Evolutionary conservation across 306 rosid genomes (phyloP).

Genomic region (Vachellia collinsii): DNA sequence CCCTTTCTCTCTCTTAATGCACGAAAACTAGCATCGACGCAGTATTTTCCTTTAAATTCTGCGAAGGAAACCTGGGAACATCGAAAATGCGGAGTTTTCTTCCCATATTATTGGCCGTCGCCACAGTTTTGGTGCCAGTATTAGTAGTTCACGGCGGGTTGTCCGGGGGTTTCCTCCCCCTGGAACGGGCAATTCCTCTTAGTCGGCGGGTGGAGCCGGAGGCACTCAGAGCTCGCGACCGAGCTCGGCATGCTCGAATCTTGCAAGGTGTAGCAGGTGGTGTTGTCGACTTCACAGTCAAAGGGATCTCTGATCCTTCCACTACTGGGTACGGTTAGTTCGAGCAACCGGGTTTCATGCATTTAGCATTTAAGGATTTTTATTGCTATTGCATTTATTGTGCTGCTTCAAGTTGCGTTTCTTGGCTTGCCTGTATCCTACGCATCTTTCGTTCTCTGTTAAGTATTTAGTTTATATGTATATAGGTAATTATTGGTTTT

Average conservation of each 20-base stretch:
- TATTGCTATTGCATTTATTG: constrained; percentile 29
- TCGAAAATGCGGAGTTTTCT: constrained; percentile 53
- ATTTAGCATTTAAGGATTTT: neutral
- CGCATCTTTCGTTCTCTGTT: neutral
- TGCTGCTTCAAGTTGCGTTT: constrained; percentile 18
- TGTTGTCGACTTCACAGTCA: constrained; percentile 84
- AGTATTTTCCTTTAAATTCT: constrained; percentile 38
- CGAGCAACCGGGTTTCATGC: constrained; percentile 30
- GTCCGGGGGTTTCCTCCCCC: constrained; percentile 56
- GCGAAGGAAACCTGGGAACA: constrained; percentile 24
- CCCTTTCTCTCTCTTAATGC: constrained; percentile 42
- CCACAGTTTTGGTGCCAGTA: constrained; percentile 31
- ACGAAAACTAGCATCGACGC: constrained; percentile 34
- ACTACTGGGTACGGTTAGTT: constrained; percentile 64
- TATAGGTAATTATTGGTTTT: neutral
- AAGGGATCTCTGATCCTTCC: constrained; percentile 91
- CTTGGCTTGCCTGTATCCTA: neutral
- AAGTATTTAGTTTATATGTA: constrained; percentile 20
- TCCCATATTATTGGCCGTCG: constrained; percentile 38
- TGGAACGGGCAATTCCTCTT: constrained; percentile 75
- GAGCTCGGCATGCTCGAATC: constrained; percentile 73
- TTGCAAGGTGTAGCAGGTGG: constrained; percentile 64
- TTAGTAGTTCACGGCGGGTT: constrained; percentile 52
- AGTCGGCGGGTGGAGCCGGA: constrained; percentile 54
- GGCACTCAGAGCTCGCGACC: constrained; percentile 72